A percentile compares a stretch with the other conserved stretches of the same genome.
phyloP scores from a whole-genome alignment of 768 basidiomycete species.

The Tephrocybe rancida region DNA sequence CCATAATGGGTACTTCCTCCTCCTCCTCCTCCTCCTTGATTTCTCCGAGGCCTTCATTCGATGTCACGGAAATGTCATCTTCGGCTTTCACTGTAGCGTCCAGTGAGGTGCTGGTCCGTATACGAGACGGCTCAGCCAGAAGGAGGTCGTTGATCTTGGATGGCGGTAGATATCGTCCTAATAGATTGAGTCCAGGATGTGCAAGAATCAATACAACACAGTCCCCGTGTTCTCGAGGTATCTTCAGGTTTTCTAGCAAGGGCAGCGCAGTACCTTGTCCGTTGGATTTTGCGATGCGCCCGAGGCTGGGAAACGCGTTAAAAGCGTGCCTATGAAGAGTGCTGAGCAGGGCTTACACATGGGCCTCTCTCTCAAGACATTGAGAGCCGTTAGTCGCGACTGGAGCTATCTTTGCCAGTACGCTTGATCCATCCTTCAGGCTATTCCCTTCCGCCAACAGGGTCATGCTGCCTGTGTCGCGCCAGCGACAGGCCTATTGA shows the following conservation, averaged over 20 bases:
- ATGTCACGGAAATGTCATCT: conserved; percentile 26
- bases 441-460: conserved; percentile 68
- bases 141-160: conserved; percentile 68
- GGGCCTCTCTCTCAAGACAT: conserved; percentile 72
- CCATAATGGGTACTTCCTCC: conserved; percentile 67
- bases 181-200: conserved; percentile 69
- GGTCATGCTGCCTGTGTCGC: conserved; percentile 75
- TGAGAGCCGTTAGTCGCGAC: conserved; percentile 74
- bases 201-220: conserved; percentile 71
- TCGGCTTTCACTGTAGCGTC: conserved; percentile 48
- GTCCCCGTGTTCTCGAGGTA: conserved; percentile 66
- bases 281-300: conserved; percentile 47
- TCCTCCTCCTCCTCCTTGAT: conserved; percentile 49
- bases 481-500: conserved; percentile 61
- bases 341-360: conserved; percentile 51
- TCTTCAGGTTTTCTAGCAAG: conserved; percentile 66
- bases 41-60: conserved; percentile 32
- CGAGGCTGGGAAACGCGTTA: conserved; percentile 39
- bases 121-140: conserved; percentile 53
- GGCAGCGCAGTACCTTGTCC: conserved; percentile 55
- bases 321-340: background rate
- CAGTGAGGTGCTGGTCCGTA: conserved; percentile 42
- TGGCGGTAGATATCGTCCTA: conserved; percentile 71
- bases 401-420: conserved; percentile 74
- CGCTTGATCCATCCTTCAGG: conserved; percentile 68